Evolutionary conservation across 257 asterid species (phyloP).

Genomic region (Solanum etuberosum): DNA sequence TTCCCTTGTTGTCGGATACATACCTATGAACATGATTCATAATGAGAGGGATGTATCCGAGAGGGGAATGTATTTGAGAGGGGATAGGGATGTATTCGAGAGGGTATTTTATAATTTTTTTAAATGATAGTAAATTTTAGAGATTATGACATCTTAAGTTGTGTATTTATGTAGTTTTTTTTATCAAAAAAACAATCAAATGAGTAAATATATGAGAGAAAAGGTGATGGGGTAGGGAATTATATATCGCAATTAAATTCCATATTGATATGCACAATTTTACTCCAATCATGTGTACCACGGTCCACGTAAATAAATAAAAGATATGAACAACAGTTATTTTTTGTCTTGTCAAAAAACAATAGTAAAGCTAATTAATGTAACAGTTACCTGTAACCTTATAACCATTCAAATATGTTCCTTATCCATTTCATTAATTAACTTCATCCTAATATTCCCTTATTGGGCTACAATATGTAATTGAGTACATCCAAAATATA

Average conservation of each 20-base stretch:
- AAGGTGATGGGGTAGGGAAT: too few relatives aligned
- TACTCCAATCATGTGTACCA: neutral
- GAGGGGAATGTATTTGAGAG: neutral
- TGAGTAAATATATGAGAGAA: too few relatives aligned
- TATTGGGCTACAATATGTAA: neutral
- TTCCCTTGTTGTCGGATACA: neutral
- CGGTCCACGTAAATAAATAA: neutral
- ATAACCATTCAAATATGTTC: neutral
- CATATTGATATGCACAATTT: neutral
- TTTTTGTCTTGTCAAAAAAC: neutral
- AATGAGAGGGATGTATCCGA: neutral
- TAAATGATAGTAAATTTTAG: neutral
- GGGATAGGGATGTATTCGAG: too few relatives aligned
- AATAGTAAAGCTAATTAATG: neutral
- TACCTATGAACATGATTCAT: neutral
- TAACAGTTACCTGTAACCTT: neutral
- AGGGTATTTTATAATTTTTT: too few relatives aligned
- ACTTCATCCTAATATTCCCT: neutral
- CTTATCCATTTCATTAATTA: neutral
- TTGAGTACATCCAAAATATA: neutral
- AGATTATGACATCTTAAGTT: too few relatives aligned
- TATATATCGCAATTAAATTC: too few relatives aligned
- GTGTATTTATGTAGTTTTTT: neutral
- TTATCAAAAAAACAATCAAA: too few relatives aligned
- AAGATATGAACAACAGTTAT: neutral